These are phyloP conservation scores for Plectranthus barbatus DNA, from an alignment of 257 asterid genomes.

Conservation along the genomic window DNA sequence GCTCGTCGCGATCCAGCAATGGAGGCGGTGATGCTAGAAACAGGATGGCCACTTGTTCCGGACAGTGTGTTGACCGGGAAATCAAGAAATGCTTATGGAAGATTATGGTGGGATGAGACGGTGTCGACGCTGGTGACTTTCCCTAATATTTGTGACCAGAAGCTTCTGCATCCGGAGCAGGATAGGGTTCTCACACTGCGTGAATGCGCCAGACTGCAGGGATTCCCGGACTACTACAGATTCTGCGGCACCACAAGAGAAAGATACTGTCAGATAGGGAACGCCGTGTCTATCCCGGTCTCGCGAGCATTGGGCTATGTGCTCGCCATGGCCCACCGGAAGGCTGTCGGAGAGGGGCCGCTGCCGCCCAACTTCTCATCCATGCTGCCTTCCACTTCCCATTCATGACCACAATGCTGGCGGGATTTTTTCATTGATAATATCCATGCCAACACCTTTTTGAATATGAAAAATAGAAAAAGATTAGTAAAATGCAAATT, in stretches of 20 bases:
- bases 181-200: conserved; percentile 67
- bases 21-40: conserved; percentile 50
- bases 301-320: conserved; percentile 66
- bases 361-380: conserved; percentile 56
- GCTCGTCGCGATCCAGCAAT: conserved; percentile 50
- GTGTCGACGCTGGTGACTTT: conserved; percentile 69
- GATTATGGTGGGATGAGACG: conserved; percentile 96
- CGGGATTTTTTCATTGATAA: too few species aligned
- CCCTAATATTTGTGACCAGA: conserved; percentile 40
- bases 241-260: conserved; percentile 56
- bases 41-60: conserved; percentile 60
- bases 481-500: too few species aligned
- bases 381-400: too few species aligned
- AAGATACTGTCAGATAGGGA: conserved; percentile 76
- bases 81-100: conserved; percentile 61
- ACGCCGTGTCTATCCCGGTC: conserved; percentile 77
- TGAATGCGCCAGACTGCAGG: conserved; percentile 81
- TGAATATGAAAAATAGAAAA: too few species aligned
- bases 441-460: too few species aligned
- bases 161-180: conserved; percentile 80
- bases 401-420: too few species aligned
- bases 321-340: conserved; percentile 63
- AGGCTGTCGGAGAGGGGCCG: conserved; percentile 47
- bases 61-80: conserved; percentile 55
- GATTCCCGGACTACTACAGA: conserved; percentile 78